Conservation (phyloP, 2,329 filamentous ascomycete species). For the Pseudodiploospora longispora region DNA sequence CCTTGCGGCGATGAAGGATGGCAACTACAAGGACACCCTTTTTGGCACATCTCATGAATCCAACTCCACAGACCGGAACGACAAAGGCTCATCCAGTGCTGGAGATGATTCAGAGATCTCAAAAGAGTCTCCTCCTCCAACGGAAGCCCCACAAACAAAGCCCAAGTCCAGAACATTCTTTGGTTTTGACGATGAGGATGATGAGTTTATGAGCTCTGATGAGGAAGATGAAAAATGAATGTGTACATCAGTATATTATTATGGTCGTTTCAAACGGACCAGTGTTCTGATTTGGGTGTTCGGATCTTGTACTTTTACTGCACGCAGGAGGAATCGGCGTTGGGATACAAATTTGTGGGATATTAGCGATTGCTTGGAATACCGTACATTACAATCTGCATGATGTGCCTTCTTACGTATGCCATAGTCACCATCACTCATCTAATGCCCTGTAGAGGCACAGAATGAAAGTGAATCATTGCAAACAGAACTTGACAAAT, state of each 20-base stretch:
- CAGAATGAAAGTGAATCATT: too few relatives aligned
- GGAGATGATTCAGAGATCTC: slow-evolving; percentile 33
- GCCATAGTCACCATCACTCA: too few relatives aligned
- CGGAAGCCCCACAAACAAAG: slow-evolving; percentile 31
- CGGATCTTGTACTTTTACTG: too few relatives aligned
- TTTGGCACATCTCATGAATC: slow-evolving; percentile 44
- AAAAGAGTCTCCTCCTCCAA: slow-evolving; percentile 42
- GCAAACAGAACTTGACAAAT: too few relatives aligned
- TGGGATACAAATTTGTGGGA: too few relatives aligned
- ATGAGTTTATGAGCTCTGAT: slow-evolving; percentile 63
- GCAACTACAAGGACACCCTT: slow-evolving; percentile 53
- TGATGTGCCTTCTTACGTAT: too few relatives aligned
- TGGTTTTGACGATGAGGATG: slow-evolving; percentile 67
- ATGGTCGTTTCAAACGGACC: too few relatives aligned
- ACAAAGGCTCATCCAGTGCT: slow-evolving; percentile 22
- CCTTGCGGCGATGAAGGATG: slow-evolving; percentile 58
- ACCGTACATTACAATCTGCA: too few relatives aligned
- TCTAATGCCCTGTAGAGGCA: too few relatives aligned
- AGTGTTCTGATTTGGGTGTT: slow-evolving; percentile 12
- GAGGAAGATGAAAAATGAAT: slow-evolving; percentile 28
- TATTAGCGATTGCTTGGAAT: too few relatives aligned
- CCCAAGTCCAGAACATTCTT: slow-evolving; percentile 48
- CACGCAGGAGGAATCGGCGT: too few relatives aligned
- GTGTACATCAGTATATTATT: not conserved
- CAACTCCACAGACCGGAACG: slow-evolving; percentile 25